These are phyloP conservation scores for Daldinia concentrica DNA, from an alignment of 495 filamentous ascomycete genomes.

Conservation along the genomic window DNA sequence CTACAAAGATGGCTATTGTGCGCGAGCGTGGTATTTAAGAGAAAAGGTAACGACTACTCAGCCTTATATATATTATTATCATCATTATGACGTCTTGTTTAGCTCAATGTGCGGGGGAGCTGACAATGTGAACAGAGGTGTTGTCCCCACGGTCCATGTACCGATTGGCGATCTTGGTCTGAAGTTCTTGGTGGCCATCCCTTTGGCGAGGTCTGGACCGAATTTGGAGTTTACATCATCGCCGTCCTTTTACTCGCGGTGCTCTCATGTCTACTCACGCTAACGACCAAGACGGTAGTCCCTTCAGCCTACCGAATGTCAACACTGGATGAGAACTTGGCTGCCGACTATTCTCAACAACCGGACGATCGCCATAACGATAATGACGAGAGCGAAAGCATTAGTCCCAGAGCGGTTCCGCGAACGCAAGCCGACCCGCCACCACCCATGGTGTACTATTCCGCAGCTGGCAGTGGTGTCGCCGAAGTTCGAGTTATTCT, in stretches of 20 bases:
- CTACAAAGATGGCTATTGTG: constrained; percentile 89
- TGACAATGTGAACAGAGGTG: constrained; percentile 61
- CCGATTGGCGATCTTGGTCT: constrained; percentile 81
- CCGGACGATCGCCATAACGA: constrained; percentile 52
- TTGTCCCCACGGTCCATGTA: constrained; percentile 74
- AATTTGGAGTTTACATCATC: constrained; percentile 77
- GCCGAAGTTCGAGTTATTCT: constrained; percentile 98
- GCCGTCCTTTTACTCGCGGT: constrained; percentile 77
- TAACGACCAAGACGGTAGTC: constrained; percentile 89
- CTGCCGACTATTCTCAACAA: constrained; percentile 53
- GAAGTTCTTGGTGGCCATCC: constrained; percentile 64
- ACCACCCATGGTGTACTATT: constrained; percentile 90
- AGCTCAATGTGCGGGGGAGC: neutral
- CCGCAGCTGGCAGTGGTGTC: constrained; percentile 94
- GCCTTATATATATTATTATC: neutral
- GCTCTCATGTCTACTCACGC: constrained; percentile 78
- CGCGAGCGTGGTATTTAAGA: constrained; percentile 72
- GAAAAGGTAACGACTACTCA: constrained; percentile 60
- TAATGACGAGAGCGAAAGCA: constrained; percentile 45
- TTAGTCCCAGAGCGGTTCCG: constrained; percentile 49
- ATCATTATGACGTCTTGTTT: neutral
- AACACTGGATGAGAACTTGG: constrained; percentile 83
- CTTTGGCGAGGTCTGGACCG: constrained; percentile 69
- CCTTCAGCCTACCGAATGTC: constrained; percentile 86
- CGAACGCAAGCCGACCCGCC: constrained; percentile 34